Evolutionary conservation across 2,329 filamentous ascomycete genomes (phyloP), one percentile per base, ranked within the genome.

Genomic region (Leptographium flavum): DNA sequence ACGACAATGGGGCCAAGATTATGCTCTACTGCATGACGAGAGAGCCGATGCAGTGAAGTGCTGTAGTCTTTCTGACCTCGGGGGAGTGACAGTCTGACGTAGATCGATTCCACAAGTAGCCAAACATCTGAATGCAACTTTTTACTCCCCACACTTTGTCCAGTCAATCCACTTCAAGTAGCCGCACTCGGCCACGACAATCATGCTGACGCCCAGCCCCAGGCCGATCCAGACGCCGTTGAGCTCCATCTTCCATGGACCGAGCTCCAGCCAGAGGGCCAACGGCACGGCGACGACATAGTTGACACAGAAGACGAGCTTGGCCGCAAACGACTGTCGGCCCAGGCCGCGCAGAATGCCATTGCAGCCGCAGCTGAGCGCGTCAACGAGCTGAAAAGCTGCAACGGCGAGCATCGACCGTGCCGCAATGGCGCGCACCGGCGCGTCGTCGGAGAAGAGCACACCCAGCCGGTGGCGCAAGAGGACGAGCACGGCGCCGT

Each of bases 351-450:
- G 68, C 15, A 87, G 64, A 19, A 86, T 70, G 40, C 82, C 82
- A 52, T 82, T 82, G 50, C 76, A 81, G 42, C 72, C 75, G 1
- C 78, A 69, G 0, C 79, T 75, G 5, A 84, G 55, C 0, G 79
- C 71, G 56, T 87, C 82, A 51, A 84, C 81, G 17, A 86, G 68
- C 57, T 87, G 82, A 60, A 87, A 83, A 0, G 79, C 74, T 0
- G 81, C 81, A 49, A 77, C 81, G 9, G 86, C 62, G 0, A 81
- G 81, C 3, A 87, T 65, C 2, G 81, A 69, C 1, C 62, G 56
- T 0, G 77, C 64, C 8, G 76, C 74, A 23, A 79, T 63, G 7
- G 59, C 60, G 47, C 75, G 66, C 31, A 79, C 74, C 37, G 71
- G 69, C 7, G 63, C 55, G 49, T 80, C 75, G 5, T 69, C 65